phyloP scores from a whole-genome alignment of 2,329 filamentous ascomycete species.

The Camillea tinctor region DNA sequence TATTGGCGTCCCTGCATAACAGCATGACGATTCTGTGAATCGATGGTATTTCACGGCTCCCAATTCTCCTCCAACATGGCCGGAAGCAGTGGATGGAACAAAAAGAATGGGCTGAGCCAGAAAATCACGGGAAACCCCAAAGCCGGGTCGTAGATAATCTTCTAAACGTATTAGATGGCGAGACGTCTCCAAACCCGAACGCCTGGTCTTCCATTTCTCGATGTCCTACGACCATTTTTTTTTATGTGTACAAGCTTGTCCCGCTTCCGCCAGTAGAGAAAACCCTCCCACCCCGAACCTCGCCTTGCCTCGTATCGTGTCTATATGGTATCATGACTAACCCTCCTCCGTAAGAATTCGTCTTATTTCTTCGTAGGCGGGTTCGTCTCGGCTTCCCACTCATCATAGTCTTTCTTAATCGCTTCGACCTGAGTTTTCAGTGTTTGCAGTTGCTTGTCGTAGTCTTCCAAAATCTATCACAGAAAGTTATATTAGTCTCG shows the following conservation, averaged over 20 bases:
- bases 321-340: slow-evolving; percentile 9
- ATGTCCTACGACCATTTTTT: slow-evolving; percentile 13
- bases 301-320: slow-evolving; percentile 3
- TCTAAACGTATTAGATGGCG: slow-evolving; percentile 6
- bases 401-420: slow-evolving; percentile 55
- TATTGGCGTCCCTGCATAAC: slow-evolving; percentile 2
- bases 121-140: not conserved
- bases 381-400: slow-evolving; percentile 53
- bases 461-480: slow-evolving; percentile 71
- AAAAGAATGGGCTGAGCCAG: not conserved
- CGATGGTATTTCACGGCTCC: slow-evolving; percentile 2
- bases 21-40: slow-evolving; percentile 14
- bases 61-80: not conserved
- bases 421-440: slow-evolving; percentile 70
- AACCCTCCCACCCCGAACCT: slow-evolving; percentile 7
- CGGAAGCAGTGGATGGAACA: not conserved
- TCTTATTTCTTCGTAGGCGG: slow-evolving; percentile 33
- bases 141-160: not conserved
- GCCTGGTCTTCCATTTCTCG: slow-evolving; percentile 18
- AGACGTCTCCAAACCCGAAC: slow-evolving; percentile 13
- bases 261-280: slow-evolving; percentile 8
- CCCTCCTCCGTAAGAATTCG: not conserved
- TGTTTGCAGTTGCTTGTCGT: slow-evolving; percentile 76
- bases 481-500: slow-evolving; percentile 18
- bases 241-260: slow-evolving; percentile 13